Evolutionary conservation across 176 grass and related monocot species (phyloP), one percentile per base, ranked within the genome.

Genomic region (Pontederia crassipes): DNA sequence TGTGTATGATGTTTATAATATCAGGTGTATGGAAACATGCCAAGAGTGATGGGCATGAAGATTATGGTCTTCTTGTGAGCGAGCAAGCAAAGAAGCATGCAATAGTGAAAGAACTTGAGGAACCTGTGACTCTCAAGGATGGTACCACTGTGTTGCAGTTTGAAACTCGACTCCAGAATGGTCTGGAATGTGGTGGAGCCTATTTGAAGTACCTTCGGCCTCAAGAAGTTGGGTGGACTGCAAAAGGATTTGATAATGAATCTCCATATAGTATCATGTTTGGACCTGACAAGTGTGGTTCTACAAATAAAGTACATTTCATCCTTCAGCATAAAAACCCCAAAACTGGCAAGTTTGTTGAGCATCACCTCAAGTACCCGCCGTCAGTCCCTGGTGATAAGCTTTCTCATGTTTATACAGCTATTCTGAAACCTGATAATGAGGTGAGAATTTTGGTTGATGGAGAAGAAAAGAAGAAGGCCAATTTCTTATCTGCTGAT

Each of bases 201-300:
- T 97, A 97, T 69, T 27, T 97, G 12, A 97, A 97, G 69, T 97
- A 91, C 62, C 86, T 97, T 13, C 87, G 84, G 10, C 81, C 81
- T 48, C 87, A 85, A 52, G 87, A 80, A 26, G 62, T 84, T 13
- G 64, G 81, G 58, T 91, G 87, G 93, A 72, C 74, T 29, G 60
- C 87, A 40, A 87, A 91, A 67, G 81, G 77, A 28, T 97, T 97
- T 74, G 87, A 91, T 45, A 97, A 88, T 71, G 87, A 91, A 15
- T 83, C 87, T 45, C 93, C 93, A 54, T 97, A 97, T 73, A 64
- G 78, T 15, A 91, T 97, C 20, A 97, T 97, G 93, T 97, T 97
- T 80, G 93, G 93, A 68, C 93, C 93, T 57, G 93, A 97, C 79
- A 97, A 97, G 54, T 97, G 93, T 68, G 93, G 93, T 46, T 97